Conservation (phyloP, 2,329 filamentous ascomycete genomes). For the Fusarium sp. region DNA sequence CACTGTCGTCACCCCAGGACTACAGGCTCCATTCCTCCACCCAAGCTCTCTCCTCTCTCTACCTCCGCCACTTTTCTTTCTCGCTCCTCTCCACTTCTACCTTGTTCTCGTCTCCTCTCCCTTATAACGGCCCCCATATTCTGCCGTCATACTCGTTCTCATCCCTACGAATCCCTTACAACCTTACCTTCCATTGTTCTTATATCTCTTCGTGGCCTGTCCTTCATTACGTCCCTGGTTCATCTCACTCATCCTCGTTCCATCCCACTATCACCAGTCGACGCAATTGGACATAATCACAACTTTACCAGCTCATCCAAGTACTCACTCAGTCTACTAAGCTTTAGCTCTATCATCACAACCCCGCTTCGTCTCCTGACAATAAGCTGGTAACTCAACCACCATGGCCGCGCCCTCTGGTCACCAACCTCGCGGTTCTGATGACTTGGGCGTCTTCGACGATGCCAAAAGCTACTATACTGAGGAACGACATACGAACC, state of each 20-base stretch:
- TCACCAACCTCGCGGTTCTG: constrained; percentile 50
- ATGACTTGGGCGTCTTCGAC: constrained; percentile 62
- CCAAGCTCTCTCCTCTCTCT: constrained; percentile 38
- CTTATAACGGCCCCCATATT: constrained; percentile 19
- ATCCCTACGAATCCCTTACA: constrained; percentile 29
- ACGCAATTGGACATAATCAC: constrained; percentile 18
- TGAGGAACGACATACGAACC: constrained; percentile 62
- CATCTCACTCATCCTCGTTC: constrained; percentile 4
- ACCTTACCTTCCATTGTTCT: constrained; percentile 25
- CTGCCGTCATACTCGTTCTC: constrained; percentile 33
- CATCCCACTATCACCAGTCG: constrained; percentile 11
- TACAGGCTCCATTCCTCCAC: constrained; percentile 38
- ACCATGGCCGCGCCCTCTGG: constrained; percentile 43
- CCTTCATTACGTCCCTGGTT: constrained; percentile 16
- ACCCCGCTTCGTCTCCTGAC: constrained; percentile 13
- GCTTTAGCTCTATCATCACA: not conserved
- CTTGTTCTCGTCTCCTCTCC: constrained; percentile 27
- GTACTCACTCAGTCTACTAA: not conserved
- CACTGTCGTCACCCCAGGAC: constrained; percentile 32
- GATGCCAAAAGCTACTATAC: constrained; percentile 69
- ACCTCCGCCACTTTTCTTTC: constrained; percentile 34
- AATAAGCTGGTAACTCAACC: constrained; percentile 8
- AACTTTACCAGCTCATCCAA: not conserved
- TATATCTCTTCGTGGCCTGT: constrained; percentile 26
- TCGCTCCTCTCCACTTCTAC: constrained; percentile 29